Base-by-base conservation (phyloP, 768 basidiomycete species). In the Amanita rimosa region DNA sequence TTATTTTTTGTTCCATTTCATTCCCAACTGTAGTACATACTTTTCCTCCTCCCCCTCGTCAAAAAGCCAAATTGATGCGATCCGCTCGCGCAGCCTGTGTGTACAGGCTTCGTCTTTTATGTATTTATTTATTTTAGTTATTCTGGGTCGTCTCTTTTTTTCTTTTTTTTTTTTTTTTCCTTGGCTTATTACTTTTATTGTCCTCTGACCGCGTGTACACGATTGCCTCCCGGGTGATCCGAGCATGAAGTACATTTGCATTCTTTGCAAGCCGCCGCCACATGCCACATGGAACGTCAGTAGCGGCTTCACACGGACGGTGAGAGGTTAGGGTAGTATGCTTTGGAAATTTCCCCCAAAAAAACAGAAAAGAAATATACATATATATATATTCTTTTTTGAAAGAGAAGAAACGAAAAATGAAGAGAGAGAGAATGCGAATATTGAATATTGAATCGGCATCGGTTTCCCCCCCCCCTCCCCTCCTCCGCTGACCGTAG, bases 11-110 rank as follows among this genome's bases (percentile, higher is more conserved):
- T n/a, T 24, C 22, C 22, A 24, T 24, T 3, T 24, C 22, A 24
- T 24, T 3, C 5, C 22, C 2, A 24, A 24, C 22, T 24, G 22
- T 24, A 24, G 3, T 5, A 24, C 5, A 24, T n/a, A 24, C 22
- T 24, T n/a, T n/a, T n/a, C n/a, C n/a, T 24, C 22, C 22, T 24
- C 22, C 22, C 22, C 22, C 22, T 45, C 34, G 44, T 45, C 44
- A 45, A 45, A 48, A 48, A 48, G 47, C 11, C 47, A 48, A 48
- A 31, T 48, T 48, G 47, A 48, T 48, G 27, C 47, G 47, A 48
- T 48, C 47, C 47, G 47, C 47, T 17, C 40, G 26, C 4, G 6
- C 19, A 36, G n/a, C n/a, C n/a, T n/a, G n/a, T n/a, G n/a, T n/a
- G n/a, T 14, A 27, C 19, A 27, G 21, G 21, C 27, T 24, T 39